phyloP scores from a whole-genome alignment of 2,329 filamentous ascomycete genomes.

The Botrytis squamosa region DNA sequence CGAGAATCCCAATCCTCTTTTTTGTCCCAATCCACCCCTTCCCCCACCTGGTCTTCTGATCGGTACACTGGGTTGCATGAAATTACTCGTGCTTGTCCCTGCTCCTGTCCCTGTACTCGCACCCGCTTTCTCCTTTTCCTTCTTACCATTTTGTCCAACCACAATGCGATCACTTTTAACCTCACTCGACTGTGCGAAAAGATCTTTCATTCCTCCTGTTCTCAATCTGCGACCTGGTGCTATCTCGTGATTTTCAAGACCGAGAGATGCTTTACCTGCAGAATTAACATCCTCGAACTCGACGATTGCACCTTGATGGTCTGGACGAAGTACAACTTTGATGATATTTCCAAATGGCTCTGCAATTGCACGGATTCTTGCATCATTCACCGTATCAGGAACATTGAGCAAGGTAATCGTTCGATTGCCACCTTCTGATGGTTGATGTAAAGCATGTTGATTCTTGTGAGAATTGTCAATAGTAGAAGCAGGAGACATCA shows the following conservation, averaged over 20 bases:
- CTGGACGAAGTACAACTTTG: slow-evolving; percentile 75
- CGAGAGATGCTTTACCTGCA: slow-evolving; percentile 69
- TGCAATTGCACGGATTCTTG: slow-evolving; percentile 71
- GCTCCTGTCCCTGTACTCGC: neutral
- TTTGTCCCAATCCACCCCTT: slow-evolving; percentile 42
- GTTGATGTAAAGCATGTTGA: slow-evolving; percentile 33
- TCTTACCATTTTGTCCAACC: slow-evolving; percentile 34
- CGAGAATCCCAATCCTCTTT: slow-evolving; percentile 39
- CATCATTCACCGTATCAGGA: slow-evolving; percentile 89
- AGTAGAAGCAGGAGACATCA: slow-evolving; percentile 35
- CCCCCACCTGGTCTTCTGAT: slow-evolving; percentile 40
- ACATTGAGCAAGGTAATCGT: slow-evolving; percentile 82
- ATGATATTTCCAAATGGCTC: slow-evolving; percentile 69
- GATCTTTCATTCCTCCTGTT: slow-evolving; percentile 54
- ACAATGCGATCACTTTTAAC: slow-evolving; percentile 46
- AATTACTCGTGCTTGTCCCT: slow-evolving; percentile 40
- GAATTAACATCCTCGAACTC: slow-evolving; percentile 69
- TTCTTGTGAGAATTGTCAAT: slow-evolving; percentile 28
- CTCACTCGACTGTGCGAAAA: slow-evolving; percentile 52
- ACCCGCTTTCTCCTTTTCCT: slow-evolving; percentile 8
- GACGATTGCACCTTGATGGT: slow-evolving; percentile 81
- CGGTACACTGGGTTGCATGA: slow-evolving; percentile 36
- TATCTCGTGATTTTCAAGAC: slow-evolving; percentile 56
- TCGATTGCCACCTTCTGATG: slow-evolving; percentile 58
- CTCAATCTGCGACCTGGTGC: slow-evolving; percentile 51